Base-by-base conservation (phyloP, 2,329 filamentous ascomycete genomes). In the Beauveria sp. region DNA sequence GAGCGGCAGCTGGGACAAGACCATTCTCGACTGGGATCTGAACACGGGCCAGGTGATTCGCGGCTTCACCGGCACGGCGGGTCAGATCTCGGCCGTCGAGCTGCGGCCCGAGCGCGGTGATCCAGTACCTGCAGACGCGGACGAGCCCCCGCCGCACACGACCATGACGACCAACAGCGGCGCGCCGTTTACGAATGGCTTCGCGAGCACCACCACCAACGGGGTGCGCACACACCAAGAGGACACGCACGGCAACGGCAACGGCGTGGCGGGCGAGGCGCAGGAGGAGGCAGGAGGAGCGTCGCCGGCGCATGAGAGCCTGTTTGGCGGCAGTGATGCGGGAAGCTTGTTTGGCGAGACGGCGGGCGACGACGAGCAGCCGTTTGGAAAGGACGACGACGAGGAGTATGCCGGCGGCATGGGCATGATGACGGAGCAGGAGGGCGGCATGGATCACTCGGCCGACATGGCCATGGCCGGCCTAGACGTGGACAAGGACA, bases 1-100 rank as follows among this genome's bases (percentile, higher is more conserved):
- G 9, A 97, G 92, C 40, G 95, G 95, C 3, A 93, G 92, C 72
- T 99, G 95, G 95, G 95, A 99, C 74, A 98, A 96, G 76, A 89
- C 85, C 20, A 88, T 98, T 1, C 84, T 92, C 59, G 93, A 98
- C 71, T 99, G 95, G 95, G 95, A 98, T 72, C 75, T 99, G 28
- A 91, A 98, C 69, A 95, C 86, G 1, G 95, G 95, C 0, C 82
- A 89, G 68, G 81, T 89, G 7, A 87, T 86, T 66, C 84, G 93
- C 12, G 82, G 83, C 5, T 99, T 95, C 69, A 86, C 88, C 52
- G 88, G 89, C 2, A 90, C 83, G 59, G 90, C 88, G 16, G 82
- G 89, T 6, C 95, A 99, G 71, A 92, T 98, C 63, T 95, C 91
- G 2, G 86, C 91, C 2, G 87, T 99, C 46, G 93, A 98, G 74